Evolutionary conservation across 306 rosid species (phyloP), one percentile per base, ranked within the genome.

Genomic region (Pyrus pyrifolia): DNA sequence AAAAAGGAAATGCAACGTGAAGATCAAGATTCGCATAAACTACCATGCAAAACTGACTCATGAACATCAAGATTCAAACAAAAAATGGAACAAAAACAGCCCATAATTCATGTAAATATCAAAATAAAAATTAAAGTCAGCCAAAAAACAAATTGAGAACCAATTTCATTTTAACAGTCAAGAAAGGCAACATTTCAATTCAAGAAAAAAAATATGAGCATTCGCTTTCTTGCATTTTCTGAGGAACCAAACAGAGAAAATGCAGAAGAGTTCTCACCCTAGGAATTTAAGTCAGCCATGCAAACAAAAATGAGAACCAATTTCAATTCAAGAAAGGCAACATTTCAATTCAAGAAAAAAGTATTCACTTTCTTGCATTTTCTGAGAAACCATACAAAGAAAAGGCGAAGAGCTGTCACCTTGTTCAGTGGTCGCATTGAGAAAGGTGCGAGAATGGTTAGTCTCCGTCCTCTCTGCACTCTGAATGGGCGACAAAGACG

Each of bases 401-500:
- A 49, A 61, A 49, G 22, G 10, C 9, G 23, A 25, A 64, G 64
- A 76, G 22, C 25, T 31, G 77, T n/a, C 21, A 85, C 91, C 91
- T 82, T 76, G 73, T 79, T 78, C 84, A 21, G 82, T 52, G 59
- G 76, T 62, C 23, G 81, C 84, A 80, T 78, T 68, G 31, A 87
- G 85, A 73, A 87, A 87, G 65, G 78, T 75, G 79, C 83, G 84
- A 19, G 87, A 87, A 45, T 81, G 87, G 51, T 55, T n/a, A 8
- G 35, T 62, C 73, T 68, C 86, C 38, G 72, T 78, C 64, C 67
- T 33, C 31, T 76, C 78, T 12, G 71, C 67, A 22, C 59, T 61
- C 78, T 74, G 69, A 19, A 45, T 66, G 30, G 70, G 60, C 30
- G 74, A 68, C 6, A 67, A 18, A 22, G 84, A 23, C 29, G 76